Percentiles rank a stretch among this genome's conserved stretches.
Conservation (phyloP, 495 filamentous ascomycete genomes). For the Daldinia childiae region DNA sequence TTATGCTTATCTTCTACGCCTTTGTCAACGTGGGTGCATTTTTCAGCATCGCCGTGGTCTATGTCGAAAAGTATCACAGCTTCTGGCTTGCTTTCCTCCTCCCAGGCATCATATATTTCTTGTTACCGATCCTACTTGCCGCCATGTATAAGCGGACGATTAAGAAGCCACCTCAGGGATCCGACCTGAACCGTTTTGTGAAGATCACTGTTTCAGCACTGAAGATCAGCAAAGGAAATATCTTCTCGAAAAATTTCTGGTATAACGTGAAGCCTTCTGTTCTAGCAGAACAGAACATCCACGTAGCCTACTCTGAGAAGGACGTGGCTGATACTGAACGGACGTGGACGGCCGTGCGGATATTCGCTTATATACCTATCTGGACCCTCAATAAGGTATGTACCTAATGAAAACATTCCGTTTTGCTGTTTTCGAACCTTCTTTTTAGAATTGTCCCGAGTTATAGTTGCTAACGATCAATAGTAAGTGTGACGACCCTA, state of each 20-base stretch:
- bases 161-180: slow-evolving; percentile 52
- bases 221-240: slow-evolving; percentile 53
- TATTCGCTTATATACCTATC: slow-evolving; percentile 65
- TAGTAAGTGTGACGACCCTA: too few species aligned
- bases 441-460: too few species aligned
- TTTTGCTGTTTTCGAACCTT: too few species aligned
- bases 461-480: too few species aligned
- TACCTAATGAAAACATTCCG: not conserved
- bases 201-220: slow-evolving; percentile 53
- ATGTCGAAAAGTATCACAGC: slow-evolving; percentile 70
- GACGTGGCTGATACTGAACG: slow-evolving; percentile 59
- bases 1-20: slow-evolving; percentile 70
- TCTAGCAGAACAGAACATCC: slow-evolving; percentile 50
- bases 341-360: slow-evolving; percentile 60
- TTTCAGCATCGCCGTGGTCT: slow-evolving; percentile 70
- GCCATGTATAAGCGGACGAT: slow-evolving; percentile 54
- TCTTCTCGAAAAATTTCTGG: slow-evolving; percentile 62
- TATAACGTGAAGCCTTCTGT: slow-evolving; percentile 58
- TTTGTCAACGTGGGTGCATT: slow-evolving; percentile 80
- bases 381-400: slow-evolving; percentile 42
- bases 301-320: slow-evolving; percentile 58
- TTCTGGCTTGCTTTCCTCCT: slow-evolving; percentile 77
- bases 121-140: slow-evolving; percentile 56
- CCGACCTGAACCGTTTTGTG: slow-evolving; percentile 52
- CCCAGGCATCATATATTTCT: slow-evolving; percentile 56